Base-by-base conservation (phyloP, 1,139 yeast species). In the Trichomonascaceae sp. region DNA sequence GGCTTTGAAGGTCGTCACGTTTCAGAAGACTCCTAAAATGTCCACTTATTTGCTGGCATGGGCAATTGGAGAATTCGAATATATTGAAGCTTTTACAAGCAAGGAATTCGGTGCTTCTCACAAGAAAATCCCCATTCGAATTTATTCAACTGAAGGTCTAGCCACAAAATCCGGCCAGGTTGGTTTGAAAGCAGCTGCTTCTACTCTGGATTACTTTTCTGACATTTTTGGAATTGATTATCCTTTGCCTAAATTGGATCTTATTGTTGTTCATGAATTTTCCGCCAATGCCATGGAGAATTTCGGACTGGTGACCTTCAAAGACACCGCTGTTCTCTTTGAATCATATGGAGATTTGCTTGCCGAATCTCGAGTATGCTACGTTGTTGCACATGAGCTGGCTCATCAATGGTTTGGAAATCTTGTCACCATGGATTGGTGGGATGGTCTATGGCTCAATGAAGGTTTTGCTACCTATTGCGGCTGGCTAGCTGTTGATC, bases 341-440 rank as follows among this genome's bases (percentile, higher is more conserved):
- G 85, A 82, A 58, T 75, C 79, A 58, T 80, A 83, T 56, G 81
- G 89, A 50, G 83, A 85, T 57, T 81, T 85, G 52, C 75, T 80
- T 49, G 83, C 87, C 64, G 83, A 84, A 71, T 83, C 83, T 66
- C 83, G 88, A 62, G 95, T 88, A 12, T 87, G 93, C 18, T 91
- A 88, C 68, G 96, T 88, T 45, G 89, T 88, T 49, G 88, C 85
- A 69, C 96, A 88, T 73, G 96, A 88, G 72, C 77, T 88, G 66
- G 96, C 96, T 24, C 96, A 88, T 69, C 96, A 88, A 73, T 88
- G 96, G 96, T 88, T 88, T 69, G 96, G 96, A 61, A 85, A 88
- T 71, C 75, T 88, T 64, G 96, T 87, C 57, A 88, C 96, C 58
- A 88, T 88, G 96, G 87, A 87, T 64, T 88, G 93, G 89, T 88